Conservation (phyloP, 805 yeast species). For the Pichia rugopelliculosa region DNA sequence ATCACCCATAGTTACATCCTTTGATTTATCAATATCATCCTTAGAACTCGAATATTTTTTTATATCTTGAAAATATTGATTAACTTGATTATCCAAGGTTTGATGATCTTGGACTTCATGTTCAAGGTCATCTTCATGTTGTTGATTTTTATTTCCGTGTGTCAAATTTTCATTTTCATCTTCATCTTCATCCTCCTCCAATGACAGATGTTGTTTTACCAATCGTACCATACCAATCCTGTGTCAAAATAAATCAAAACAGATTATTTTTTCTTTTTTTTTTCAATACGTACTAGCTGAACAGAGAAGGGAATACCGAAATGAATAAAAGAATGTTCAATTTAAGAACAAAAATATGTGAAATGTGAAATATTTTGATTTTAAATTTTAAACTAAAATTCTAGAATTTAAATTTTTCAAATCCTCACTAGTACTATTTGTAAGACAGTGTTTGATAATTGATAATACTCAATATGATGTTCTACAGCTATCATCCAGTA, state of each 20-base stretch:
- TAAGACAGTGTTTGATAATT: too few species aligned
- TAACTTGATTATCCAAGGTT: conserved; percentile 22
- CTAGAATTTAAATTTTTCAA: too few species aligned
- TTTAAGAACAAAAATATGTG: too few species aligned
- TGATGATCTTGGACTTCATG: conserved; percentile 21
- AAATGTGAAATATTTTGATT: too few species aligned
- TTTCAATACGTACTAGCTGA: too few species aligned
- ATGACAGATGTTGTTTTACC: background rate
- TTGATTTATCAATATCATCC: background rate
- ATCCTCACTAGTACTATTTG: too few species aligned
- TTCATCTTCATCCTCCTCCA: background rate
- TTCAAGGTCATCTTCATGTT: background rate
- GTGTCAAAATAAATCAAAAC: background rate
- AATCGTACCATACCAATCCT: background rate
- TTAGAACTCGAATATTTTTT: conserved; percentile 14
- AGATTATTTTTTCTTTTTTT: too few species aligned
- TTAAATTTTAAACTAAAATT: too few species aligned
- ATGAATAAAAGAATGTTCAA: too few species aligned
- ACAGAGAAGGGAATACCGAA: too few species aligned
- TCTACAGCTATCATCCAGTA: too few species aligned
- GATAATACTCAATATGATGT: too few species aligned
- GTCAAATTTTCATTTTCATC: background rate
- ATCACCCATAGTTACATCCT: background rate
- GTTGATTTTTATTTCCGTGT: background rate
- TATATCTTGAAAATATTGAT: conserved; percentile 23